Percentiles rank a stretch among this genome's conserved stretches.
Evolutionary conservation across 1,284 basidiomycete species (phyloP).

Genomic region (Fomitiporia mediterranea): DNA sequence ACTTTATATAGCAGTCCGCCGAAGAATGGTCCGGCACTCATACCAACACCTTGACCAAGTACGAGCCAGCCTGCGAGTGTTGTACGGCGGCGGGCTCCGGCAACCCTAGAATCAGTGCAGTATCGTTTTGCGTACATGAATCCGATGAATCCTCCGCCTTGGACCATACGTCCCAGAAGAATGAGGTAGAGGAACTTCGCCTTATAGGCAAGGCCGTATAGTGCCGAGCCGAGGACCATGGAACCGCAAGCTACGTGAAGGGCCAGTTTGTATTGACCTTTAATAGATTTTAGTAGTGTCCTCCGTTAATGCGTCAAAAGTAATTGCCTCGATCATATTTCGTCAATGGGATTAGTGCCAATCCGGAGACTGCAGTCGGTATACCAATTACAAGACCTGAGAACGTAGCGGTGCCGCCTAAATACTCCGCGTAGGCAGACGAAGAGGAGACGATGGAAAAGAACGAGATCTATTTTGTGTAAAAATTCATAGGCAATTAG

Average conservation of each 20-base stretch:
- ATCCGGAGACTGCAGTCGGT: constrained; percentile 52
- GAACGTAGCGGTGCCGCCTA: constrained; percentile 63
- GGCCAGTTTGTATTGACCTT: constrained; percentile 49
- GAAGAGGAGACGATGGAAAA: constrained; percentile 67
- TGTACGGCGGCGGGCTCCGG: constrained; percentile 59
- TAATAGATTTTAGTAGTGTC: background rate
- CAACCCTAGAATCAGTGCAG: constrained; percentile 60
- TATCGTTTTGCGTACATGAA: constrained; percentile 56
- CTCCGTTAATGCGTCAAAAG: background rate
- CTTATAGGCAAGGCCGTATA: constrained; percentile 44
- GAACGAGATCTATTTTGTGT: constrained; percentile 58
- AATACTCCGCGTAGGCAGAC: constrained; percentile 52
- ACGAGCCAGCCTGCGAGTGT: constrained; percentile 62
- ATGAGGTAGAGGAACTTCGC: constrained; percentile 46
- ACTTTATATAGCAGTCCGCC: constrained; percentile 59
- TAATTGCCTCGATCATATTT: constrained; percentile 49
- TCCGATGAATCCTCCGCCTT: constrained; percentile 44
- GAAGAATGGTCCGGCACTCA: constrained; percentile 61
- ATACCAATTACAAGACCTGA: constrained; percentile 68
- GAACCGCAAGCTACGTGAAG: constrained; percentile 40
- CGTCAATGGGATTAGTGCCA: constrained; percentile 55
- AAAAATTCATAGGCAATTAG: background rate
- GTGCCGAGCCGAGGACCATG: constrained; percentile 39
- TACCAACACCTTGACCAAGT: constrained; percentile 58
- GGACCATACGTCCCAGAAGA: constrained; percentile 44